Conservation (phyloP, 495 filamentous ascomycete species). For the Usnea hakonensis region DNA sequence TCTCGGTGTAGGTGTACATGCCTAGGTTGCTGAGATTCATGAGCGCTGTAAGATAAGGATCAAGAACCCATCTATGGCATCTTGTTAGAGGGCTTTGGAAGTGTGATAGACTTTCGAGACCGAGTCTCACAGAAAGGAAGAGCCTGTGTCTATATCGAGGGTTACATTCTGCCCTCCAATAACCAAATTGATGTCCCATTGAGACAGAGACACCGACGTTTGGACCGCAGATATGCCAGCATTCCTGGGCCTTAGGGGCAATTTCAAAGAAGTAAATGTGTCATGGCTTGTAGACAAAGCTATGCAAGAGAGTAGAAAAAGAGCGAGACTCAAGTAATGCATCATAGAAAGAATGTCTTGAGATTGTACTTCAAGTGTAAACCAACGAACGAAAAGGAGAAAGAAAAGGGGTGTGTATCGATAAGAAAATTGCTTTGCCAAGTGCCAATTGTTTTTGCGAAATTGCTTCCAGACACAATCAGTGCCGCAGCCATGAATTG, state of each 20-base stretch:
- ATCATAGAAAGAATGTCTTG: background rate
- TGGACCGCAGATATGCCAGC: background rate
- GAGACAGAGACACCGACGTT: background rate
- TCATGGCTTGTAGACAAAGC: background rate
- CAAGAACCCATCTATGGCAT: background rate
- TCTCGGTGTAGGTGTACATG: background rate
- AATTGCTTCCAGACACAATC: background rate
- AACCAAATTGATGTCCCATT: background rate
- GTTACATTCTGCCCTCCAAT: slow-evolving; percentile 1
- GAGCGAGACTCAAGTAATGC: background rate
- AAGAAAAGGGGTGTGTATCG: background rate
- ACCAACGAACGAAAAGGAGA: background rate
- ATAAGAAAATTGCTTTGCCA: too few relatives aligned
- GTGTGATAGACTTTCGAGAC: background rate
- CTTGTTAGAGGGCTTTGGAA: background rate
- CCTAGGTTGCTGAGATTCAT: background rate
- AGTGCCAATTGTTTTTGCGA: too few relatives aligned
- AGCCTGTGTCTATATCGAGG: background rate
- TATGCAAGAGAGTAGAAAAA: background rate
- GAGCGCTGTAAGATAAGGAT: background rate
- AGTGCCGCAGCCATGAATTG: background rate
- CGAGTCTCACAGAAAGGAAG: background rate
- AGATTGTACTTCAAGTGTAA: background rate
- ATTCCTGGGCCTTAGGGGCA: background rate
- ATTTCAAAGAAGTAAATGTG: background rate